phyloP scores from a whole-genome alignment of 1,284 basidiomycete genomes.

The Entoloma clypeatum region DNA sequence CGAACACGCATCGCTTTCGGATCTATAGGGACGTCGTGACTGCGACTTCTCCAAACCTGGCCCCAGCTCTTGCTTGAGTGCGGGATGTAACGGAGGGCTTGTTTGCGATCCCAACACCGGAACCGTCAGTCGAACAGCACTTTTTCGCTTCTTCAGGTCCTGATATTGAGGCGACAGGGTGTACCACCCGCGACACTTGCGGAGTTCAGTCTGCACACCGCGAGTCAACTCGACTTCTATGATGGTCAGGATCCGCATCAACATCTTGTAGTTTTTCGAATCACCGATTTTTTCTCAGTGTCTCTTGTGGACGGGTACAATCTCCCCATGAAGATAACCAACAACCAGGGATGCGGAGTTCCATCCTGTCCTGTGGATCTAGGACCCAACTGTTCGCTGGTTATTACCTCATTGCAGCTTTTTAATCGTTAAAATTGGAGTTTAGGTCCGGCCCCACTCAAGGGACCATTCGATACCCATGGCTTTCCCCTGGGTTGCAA shows the following conservation, averaged over 20 bases:
- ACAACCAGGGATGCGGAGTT: constrained; percentile 47
- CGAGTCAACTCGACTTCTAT: constrained; percentile 41
- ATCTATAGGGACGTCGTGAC: constrained; percentile 39
- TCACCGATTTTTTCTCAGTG: constrained; percentile 24
- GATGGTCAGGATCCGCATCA: constrained; percentile 33
- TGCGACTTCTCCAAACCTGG: constrained; percentile 49
- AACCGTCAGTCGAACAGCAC: constrained; percentile 33
- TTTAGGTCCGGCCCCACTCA: constrained; percentile 47
- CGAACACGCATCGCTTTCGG: background rate
- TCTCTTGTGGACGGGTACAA: constrained; percentile 60
- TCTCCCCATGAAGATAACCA: constrained; percentile 51
- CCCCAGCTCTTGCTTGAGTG: constrained; percentile 51
- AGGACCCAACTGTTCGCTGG: constrained; percentile 38
- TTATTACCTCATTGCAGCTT: background rate
- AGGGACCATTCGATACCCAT: constrained; percentile 50
- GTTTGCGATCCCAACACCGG: constrained; percentile 44
- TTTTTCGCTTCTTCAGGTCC: background rate
- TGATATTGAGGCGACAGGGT: constrained; percentile 32
- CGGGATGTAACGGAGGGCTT: constrained; percentile 57
- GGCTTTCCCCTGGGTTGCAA: constrained; percentile 61
- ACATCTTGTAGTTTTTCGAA: background rate
- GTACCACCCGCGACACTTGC: constrained; percentile 61
- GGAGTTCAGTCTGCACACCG: constrained; percentile 48
- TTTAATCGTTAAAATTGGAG: background rate
- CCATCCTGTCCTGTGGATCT: constrained; percentile 54